Evolutionary conservation across 257 asterid genomes (phyloP).

Genomic region (Solanum virginianum): DNA sequence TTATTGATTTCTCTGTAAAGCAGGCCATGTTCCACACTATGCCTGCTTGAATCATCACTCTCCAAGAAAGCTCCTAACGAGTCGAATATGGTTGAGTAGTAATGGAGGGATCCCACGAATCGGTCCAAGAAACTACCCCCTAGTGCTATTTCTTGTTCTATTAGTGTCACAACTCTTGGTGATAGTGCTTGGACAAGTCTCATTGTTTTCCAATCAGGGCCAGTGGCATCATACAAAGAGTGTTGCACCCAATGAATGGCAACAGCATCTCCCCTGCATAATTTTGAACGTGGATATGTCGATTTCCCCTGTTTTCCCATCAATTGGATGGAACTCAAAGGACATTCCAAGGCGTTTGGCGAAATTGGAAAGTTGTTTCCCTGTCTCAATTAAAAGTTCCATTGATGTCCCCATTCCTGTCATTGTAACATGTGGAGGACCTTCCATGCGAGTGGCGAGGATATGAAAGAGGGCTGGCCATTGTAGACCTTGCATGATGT

Average conservation of each 20-base stretch:
- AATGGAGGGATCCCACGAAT: slow-evolving; percentile 66
- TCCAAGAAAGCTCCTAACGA: slow-evolving; percentile 43
- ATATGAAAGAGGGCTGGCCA: slow-evolving; percentile 83
- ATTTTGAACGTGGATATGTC: slow-evolving; percentile 26
- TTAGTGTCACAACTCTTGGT: slow-evolving; percentile 53
- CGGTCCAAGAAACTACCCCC: slow-evolving; percentile 71
- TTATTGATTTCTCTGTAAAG: slow-evolving; percentile 57
- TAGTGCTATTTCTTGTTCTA: slow-evolving; percentile 57
- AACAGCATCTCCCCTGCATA: slow-evolving; percentile 33
- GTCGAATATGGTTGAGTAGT: slow-evolving; percentile 69
- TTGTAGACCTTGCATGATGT: slow-evolving; percentile 76
- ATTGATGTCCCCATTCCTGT: slow-evolving; percentile 57
- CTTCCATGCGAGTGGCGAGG: slow-evolving; percentile 57
- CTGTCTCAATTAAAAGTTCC: slow-evolving; percentile 47
- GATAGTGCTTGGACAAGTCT: slow-evolving; percentile 33
- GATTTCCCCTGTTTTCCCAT: slow-evolving; percentile 37
- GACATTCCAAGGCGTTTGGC: slow-evolving; percentile 53
- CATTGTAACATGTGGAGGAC: slow-evolving; percentile 58
- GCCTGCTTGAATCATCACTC: slow-evolving; percentile 34
- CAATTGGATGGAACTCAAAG: slow-evolving; percentile 56
- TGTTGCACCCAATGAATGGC: slow-evolving; percentile 83
- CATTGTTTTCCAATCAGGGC: slow-evolving; percentile 66
- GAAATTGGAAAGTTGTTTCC: slow-evolving; percentile 45
- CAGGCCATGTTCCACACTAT: slow-evolving; percentile 44
- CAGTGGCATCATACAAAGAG: slow-evolving; percentile 62